Percentiles rank a stretch among this genome's conserved stretches.
Evolutionary conservation across 2,329 filamentous ascomycete species (phyloP).

Genomic region (Botrytis tulipae): DNA sequence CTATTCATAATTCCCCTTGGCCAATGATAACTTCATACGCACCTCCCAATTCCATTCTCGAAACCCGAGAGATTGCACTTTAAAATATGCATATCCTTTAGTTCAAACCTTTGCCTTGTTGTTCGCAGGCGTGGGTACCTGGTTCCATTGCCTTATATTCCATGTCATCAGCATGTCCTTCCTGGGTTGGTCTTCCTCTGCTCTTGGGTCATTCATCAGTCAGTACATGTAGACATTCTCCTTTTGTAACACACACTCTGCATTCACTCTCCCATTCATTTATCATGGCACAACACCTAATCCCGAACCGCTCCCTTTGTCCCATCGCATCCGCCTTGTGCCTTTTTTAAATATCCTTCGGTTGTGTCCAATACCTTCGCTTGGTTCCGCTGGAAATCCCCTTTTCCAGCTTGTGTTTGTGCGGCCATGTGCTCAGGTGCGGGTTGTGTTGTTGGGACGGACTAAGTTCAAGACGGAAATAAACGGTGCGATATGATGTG

Average conservation of each 20-base stretch:
- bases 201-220: constrained; percentile 15
- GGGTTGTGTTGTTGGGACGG: constrained; percentile 1
- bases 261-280: background rate
- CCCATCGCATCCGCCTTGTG: constrained; percentile 7
- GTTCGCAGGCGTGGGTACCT: constrained; percentile 12
- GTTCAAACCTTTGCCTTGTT: background rate
- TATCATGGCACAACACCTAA: background rate
- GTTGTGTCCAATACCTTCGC: constrained; percentile 1
- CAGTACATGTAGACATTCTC: background rate
- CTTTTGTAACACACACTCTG: background rate
- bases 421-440: constrained; percentile 11
- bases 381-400: constrained; percentile 1
- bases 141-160: constrained; percentile 17
- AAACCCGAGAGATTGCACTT: constrained; percentile 19
- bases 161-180: constrained; percentile 15
- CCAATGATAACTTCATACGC: constrained; percentile 8
- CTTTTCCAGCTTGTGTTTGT: constrained; percentile 14
- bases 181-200: constrained; percentile 2
- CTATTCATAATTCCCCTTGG: background rate
- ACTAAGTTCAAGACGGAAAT: constrained; percentile 4
- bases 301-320: constrained; percentile 8
- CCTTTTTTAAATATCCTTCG: constrained; percentile 13
- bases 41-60: constrained; percentile 9
- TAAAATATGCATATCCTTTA: constrained; percentile 8
- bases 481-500: constrained; percentile 20